Base-by-base conservation (phyloP, 164 flowering plant genomes). In the Hamamelis virginiana region DNA sequence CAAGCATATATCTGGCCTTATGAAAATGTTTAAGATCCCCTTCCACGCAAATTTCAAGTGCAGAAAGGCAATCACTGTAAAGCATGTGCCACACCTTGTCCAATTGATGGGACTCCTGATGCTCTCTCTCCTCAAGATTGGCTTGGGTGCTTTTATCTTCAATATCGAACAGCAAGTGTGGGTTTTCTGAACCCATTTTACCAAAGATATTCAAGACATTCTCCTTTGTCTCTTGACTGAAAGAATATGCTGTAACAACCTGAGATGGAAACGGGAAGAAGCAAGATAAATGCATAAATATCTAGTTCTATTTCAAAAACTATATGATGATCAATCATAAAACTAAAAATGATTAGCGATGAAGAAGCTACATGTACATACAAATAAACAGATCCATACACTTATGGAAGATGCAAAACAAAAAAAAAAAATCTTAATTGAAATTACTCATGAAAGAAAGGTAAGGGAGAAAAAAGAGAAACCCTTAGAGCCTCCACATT, bases 1-100 rank as follows among this genome's bases (percentile, higher is more conserved):
- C 91, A 75, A 95, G 94, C 88, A 85, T 90, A 78, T 88, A 91
- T 81, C 98, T 85, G 16, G 99, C 98, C 82, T 92, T 95, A 59
- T 95, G 99, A 71, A 90, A 95, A 86, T 95, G 99, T 74, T 95
- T 95, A 48, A 95, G 97, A 74, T 95, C 99, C 64, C 97, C 99
- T 78, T 92, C 98, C 59, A 92, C 84, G 73, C 99, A 95, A 56
- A 73, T 76, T 78, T 87, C 84, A 70, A 95, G 85, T 28, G 93
- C 98, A 74, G 91, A 86, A 72, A 95, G 89, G 82, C 98, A 90
- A 79, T 95, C 99, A 69, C 59, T 78, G 67, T 91, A 91, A 65
- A 92, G 97, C 76, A 83, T 77, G 70, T 75, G 48, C 97, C 97
- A 90, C 48, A 76, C 87, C 68, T 81, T 81, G 33, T 80, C 92